phyloP scores from a whole-genome alignment of 2,329 filamentous ascomycete species.

The Thielaviopsis euricoi region DNA sequence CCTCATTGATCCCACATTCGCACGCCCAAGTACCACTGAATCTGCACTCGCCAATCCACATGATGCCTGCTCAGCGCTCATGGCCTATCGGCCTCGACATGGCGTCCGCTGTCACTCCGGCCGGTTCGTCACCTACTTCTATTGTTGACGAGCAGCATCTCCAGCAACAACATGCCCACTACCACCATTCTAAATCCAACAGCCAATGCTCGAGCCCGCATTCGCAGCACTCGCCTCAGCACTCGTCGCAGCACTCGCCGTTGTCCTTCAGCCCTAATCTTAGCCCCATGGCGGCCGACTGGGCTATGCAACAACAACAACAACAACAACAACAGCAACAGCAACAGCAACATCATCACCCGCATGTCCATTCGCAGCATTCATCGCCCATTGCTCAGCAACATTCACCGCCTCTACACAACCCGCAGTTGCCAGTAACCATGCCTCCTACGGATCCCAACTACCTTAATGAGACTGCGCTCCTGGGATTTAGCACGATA shows the following conservation, averaged over 20 bases:
- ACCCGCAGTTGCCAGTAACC: conserved; percentile 23
- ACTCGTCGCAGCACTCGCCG: conserved; percentile 31
- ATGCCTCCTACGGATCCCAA: conserved; percentile 14
- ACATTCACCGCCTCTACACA: conserved; percentile 20
- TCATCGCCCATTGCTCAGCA: conserved; percentile 14
- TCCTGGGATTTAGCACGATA: conserved; percentile 39
- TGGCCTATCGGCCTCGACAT: conserved; percentile 40
- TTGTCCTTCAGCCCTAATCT: conserved; percentile 24
- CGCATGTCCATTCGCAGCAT: conserved; percentile 26
- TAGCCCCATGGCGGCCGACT: conserved; percentile 36
- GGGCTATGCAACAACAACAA: conserved; percentile 35
- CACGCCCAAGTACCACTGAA: conserved; percentile 7
- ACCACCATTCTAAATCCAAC: conserved; percentile 15
- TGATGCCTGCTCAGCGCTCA: conserved; percentile 24
- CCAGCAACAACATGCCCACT: conserved; percentile 27
- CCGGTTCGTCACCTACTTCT: conserved; percentile 32
- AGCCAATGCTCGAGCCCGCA: conserved; percentile 35
- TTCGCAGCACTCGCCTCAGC: conserved; percentile 26
- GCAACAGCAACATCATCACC: conserved; percentile 26
- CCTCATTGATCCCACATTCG: conserved; percentile 21
- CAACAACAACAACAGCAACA: conserved; percentile 28
- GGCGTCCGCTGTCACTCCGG: conserved; percentile 25
- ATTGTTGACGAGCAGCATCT: conserved; percentile 22
- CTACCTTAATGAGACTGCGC: conserved; percentile 40
- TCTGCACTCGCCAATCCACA: conserved; percentile 8